Evolutionary conservation across 306 rosid genomes (phyloP).

Genomic region (Dryas octopetala): DNA sequence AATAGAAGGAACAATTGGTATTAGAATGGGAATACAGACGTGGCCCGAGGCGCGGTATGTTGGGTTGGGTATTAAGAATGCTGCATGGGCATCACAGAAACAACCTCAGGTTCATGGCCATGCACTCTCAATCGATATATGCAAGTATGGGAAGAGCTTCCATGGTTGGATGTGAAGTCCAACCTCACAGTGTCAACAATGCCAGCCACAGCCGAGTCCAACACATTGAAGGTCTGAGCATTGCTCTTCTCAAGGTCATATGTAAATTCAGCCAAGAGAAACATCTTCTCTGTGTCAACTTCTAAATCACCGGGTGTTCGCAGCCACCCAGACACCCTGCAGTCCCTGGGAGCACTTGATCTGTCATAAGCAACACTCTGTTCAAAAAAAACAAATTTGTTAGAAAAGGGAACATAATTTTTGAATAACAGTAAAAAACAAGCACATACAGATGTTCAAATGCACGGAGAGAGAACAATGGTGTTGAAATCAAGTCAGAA

Average conservation of each 20-base stretch:
- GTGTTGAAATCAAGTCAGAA: not conserved
- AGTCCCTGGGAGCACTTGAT: constrained; percentile 86
- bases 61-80: constrained; percentile 26
- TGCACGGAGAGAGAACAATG: not conserved
- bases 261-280: constrained; percentile 55
- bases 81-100: constrained; percentile 58
- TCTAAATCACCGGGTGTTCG: constrained; percentile 32
- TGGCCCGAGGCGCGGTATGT: not conserved
- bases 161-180: constrained; percentile 84
- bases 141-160: constrained; percentile 88
- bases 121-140: constrained; percentile 92
- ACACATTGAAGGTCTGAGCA: constrained; percentile 76
- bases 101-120: constrained; percentile 66
- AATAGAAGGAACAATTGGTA: constrained; percentile 22
- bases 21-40: constrained; percentile 4
- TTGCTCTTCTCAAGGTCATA: constrained; percentile 93
- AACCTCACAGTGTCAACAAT: constrained; percentile 70
- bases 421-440: not conserved
- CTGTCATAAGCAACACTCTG: constrained; percentile 93
- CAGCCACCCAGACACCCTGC: constrained; percentile 92
- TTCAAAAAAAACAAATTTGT: constrained; percentile 13
- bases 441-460: not conserved
- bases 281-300: constrained; percentile 45
- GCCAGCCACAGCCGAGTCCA: constrained; percentile 41
- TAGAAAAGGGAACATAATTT: not conserved